Base-by-base conservation (phyloP, 257 asterid genomes). In the Penstemon barbatus region DNA sequence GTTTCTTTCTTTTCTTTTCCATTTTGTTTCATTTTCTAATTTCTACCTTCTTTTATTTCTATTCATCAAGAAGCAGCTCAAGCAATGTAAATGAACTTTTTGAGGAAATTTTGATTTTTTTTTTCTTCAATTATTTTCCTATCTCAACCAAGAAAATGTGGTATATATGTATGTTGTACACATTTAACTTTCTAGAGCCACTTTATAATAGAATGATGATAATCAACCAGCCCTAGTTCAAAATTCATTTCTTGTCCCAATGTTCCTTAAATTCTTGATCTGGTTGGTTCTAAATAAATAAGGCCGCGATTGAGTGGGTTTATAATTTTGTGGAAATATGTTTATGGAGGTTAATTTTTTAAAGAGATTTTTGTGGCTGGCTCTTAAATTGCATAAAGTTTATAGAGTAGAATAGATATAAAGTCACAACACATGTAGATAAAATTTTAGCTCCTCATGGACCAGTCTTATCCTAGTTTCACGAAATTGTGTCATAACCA, bases 81-180 rank as follows among this genome's bases (percentile, higher is more conserved):
- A 63, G 65, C 74, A 68, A 66, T 85, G 87, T 89, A 89, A 73
- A 89, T 81, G 86, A 68, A 83, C 79, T 56, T 74, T 51, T 79
- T 65, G 71, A 77, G 74, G 67, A 65, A 79, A 61, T 81, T 80
- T 68, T 75, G 55, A 43, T 19, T 40, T 40, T 53, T n/a, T n/a
- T 52, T 39, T 10, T 4, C 10, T 57, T 45, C 68, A 63, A 77
- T 71, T 71, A 71, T 65, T 57, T 19, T 44, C 39, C 8, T 4
- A 13, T 15, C 41, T 7, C 63, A 33, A 25, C 67, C 75, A 79
- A 67, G 71, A 43, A 72, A 45, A 49, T 48, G 79, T 63, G 78
- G 66, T 49, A 54, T 53, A 25, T 66, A 39, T 41, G 7, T 8
- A 42, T 13, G 9, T 57, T 15, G 36, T 57, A 8, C 6, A 57